These are phyloP conservation scores for Saturnispora sanitii DNA, from an alignment of 805 yeast species.

Conservation along the genomic window DNA sequence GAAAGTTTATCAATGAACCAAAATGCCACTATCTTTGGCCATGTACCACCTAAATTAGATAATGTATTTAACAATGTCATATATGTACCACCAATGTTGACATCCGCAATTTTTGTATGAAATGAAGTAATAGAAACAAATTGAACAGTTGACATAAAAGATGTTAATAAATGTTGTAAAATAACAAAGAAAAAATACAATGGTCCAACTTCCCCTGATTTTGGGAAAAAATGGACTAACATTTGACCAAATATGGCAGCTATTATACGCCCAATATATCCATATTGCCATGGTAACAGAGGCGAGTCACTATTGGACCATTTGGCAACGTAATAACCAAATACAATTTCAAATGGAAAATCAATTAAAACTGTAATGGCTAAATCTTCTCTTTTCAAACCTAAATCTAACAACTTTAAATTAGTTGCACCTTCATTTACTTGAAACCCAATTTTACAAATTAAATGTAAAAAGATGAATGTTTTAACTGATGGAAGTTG, in stretches of 20 bases:
- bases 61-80: constrained; percentile 93
- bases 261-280: constrained; percentile 67
- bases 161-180: constrained; percentile 71
- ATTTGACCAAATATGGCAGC: constrained; percentile 72
- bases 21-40: constrained; percentile 85
- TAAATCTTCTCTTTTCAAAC: constrained; percentile 85
- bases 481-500: constrained; percentile 62
- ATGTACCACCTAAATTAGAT: constrained; percentile 91
- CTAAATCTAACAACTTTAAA: constrained; percentile 80
- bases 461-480: constrained; percentile 61
- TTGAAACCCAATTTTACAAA: constrained; percentile 87
- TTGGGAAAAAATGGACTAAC: constrained; percentile 66
- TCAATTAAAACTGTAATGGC: constrained; percentile 89
- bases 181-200: constrained; percentile 63
- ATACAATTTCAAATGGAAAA: constrained; percentile 90
- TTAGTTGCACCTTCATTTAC: constrained; percentile 95
- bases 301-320: constrained; percentile 81
- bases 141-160: constrained; percentile 91
- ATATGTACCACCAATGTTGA: constrained; percentile 92
- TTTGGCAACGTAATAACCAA: constrained; percentile 92
- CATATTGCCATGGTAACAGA: constrained; percentile 81
- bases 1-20: constrained; percentile 76
- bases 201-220: constrained; percentile 34
- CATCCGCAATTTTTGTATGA: constrained; percentile 93
- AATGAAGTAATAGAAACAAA: constrained; percentile 91